phyloP scores from a whole-genome alignment of 2,329 filamentous ascomycete species.

The Allantophomopsis lycopodina region DNA sequence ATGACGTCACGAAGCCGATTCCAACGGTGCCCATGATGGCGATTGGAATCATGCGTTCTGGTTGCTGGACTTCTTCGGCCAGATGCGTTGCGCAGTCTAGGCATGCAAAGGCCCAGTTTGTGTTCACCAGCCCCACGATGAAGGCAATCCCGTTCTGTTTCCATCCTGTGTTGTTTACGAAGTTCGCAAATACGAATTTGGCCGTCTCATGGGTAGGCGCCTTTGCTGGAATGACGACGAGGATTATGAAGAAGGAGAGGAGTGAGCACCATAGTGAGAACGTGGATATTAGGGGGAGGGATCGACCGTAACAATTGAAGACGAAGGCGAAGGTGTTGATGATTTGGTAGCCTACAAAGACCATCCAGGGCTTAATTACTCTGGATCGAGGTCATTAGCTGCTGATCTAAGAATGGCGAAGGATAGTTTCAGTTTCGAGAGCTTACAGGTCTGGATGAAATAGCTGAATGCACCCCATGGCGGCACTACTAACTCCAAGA shows the following conservation, averaged over 20 bases:
- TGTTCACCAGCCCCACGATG: slow-evolving; percentile 30
- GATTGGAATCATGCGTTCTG: slow-evolving; percentile 21
- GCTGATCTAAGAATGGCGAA: slow-evolving; percentile 2
- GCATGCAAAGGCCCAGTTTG: slow-evolving; percentile 22
- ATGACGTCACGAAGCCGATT: slow-evolving; percentile 26
- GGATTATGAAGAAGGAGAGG: slow-evolving; percentile 25
- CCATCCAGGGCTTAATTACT: slow-evolving; percentile 24
- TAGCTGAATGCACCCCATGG: slow-evolving; percentile 36
- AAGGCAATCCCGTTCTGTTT: slow-evolving; percentile 27
- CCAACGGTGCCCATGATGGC: slow-evolving; percentile 27
- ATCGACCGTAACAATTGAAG: slow-evolving; percentile 25
- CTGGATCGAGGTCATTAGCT: slow-evolving; percentile 4
- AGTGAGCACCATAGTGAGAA: slow-evolving; percentile 21
- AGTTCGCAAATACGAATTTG: slow-evolving; percentile 25
- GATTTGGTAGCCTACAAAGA: slow-evolving; percentile 22
- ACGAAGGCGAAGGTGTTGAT: slow-evolving; percentile 22
- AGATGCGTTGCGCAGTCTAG: slow-evolving; percentile 29
- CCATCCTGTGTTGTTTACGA: slow-evolving; percentile 28
- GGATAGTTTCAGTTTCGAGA: background rate
- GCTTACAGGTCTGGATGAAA: slow-evolving; percentile 36
- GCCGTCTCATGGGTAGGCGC: slow-evolving; percentile 24
- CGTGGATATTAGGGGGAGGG: slow-evolving; percentile 13
- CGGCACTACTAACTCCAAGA: slow-evolving; percentile 29
- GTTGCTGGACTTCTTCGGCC: slow-evolving; percentile 29
- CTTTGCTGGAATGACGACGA: slow-evolving; percentile 22